These are phyloP conservation scores for Hypomyces rosellus DNA, from an alignment of 2,329 filamentous ascomycete species.

Conservation along the genomic window DNA sequence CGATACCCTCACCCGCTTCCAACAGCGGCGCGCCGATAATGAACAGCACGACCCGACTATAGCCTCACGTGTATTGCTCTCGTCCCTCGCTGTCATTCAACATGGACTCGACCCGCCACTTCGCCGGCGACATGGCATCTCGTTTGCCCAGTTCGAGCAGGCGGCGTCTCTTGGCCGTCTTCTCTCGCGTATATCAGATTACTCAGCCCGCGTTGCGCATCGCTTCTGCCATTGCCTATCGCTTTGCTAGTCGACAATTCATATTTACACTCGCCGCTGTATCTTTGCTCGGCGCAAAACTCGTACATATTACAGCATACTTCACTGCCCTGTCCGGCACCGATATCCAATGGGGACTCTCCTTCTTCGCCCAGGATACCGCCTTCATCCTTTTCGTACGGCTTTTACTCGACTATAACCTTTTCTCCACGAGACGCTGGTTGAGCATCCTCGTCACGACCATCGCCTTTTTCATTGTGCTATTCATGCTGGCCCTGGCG, in stretches of 20 bases:
- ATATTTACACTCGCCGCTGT: conserved; percentile 27
- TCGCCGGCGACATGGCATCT: conserved; percentile 9
- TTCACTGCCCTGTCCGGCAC: conserved; percentile 22
- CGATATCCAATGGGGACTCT: conserved; percentile 27
- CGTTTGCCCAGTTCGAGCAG: conserved; percentile 2
- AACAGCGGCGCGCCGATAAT: conserved; percentile 13
- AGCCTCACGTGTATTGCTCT: conserved; percentile 1
- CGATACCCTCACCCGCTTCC: conserved; percentile 6
- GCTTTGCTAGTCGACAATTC: conserved; percentile 24
- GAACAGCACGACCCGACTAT: conserved; percentile 8
- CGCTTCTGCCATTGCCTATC: conserved; percentile 13
- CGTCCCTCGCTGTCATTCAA: background rate
- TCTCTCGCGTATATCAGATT: background rate
- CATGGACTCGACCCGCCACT: conserved; percentile 8
- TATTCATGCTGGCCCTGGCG: conserved; percentile 13
- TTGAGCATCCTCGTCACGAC: conserved; percentile 15
- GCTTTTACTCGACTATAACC: conserved; percentile 21
- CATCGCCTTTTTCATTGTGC: conserved; percentile 17
- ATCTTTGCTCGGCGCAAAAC: conserved; percentile 25
- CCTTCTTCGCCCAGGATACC: conserved; percentile 30
- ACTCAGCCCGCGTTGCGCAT: conserved; percentile 8
- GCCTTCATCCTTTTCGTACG: conserved; percentile 26
- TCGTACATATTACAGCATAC: conserved; percentile 27
- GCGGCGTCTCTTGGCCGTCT: background rate
- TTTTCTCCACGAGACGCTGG: conserved; percentile 15